Base-by-base conservation (phyloP, 2,329 filamentous ascomycete species). In the Kalmusia sp. region DNA sequence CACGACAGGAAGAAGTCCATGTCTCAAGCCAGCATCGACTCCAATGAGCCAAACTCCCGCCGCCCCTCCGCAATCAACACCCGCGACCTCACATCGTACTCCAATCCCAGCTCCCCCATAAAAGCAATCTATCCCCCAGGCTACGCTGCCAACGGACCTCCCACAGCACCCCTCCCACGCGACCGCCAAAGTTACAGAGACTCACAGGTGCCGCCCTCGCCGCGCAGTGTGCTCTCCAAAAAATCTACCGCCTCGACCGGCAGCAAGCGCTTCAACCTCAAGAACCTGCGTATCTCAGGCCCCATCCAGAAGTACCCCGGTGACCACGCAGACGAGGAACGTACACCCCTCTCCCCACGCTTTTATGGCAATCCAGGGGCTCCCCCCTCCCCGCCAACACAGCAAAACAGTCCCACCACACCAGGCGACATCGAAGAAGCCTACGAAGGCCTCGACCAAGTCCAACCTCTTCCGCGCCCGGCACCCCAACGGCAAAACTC, bases 1-100 rank as follows among this genome's bases (percentile, higher is more conserved):
- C 90, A 96, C 64, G 93, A 97, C 59, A 82, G 80, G 39, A 76
- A 79, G 58, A 82, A 79, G 55, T 64, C 68, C 24, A 65, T 64
- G 25, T 65, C 69, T n/a, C 64, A 66, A 34, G 55, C 63, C 45
- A 70, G 64, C 50, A 57, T 56, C 48, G 51, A 50, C 21, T 40
- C 39, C 24, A 64, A 69, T 31, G 63, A 67, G 19, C 45, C 61
- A 24, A 48, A 51, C 43, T 17, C 41, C 35, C 49, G 55, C n/a
- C 41, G 60, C 8, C 64, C 70, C 9, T 67, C 64, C 0, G 60
- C 60, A n/a, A 71, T 76, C 55, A 70, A 67, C 51, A 69, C 71
- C 4, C 57, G 51, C 15, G 50, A 60, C 2, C 47, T 57, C 22
- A 51, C 67, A 25, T 59, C 60, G 11, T 60, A 67, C 52, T 63